Conservation (phyloP, 352 stramenopile genomes). For the Phytopythium aichiense region DNA sequence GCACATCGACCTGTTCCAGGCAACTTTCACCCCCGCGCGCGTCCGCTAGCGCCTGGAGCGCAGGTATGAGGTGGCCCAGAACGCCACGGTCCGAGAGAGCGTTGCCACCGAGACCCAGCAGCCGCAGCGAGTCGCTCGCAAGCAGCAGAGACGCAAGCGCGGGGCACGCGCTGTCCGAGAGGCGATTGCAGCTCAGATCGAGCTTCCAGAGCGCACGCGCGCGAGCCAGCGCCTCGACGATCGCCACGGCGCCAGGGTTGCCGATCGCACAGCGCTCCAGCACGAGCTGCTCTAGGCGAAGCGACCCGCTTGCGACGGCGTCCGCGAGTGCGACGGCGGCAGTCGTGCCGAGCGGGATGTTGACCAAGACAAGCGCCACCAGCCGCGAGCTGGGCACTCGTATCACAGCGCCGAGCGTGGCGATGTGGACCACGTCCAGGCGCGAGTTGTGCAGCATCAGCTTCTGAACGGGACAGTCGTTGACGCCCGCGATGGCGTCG, state of each 20-base stretch:
- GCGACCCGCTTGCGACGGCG: slow-evolving; percentile 37
- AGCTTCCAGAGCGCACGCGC: slow-evolving; percentile 65
- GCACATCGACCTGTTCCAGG: slow-evolving; percentile 53
- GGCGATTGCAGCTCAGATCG: slow-evolving; percentile 63
- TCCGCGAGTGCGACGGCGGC: slow-evolving; percentile 44
- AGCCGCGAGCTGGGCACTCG: slow-evolving; percentile 19
- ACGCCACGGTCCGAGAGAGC: slow-evolving; percentile 55
- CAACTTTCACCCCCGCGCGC: slow-evolving; percentile 10
- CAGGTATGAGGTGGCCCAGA: slow-evolving; percentile 38
- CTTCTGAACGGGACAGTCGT: slow-evolving; percentile 38
- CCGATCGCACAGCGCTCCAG: slow-evolving; percentile 60
- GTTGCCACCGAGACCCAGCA: slow-evolving; percentile 51
- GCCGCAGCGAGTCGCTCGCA: slow-evolving; percentile 24
- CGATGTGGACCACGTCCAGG: slow-evolving; percentile 28
- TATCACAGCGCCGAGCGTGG: slow-evolving; percentile 30
- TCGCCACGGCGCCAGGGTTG: slow-evolving; percentile 36
- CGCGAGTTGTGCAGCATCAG: slow-evolving; percentile 70
- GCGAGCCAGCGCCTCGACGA: slow-evolving; percentile 44
- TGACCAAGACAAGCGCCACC: slow-evolving; percentile 59
- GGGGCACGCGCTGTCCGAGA: slow-evolving; percentile 46
- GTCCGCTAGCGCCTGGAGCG: slow-evolving; percentile 30
- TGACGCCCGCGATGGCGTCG: slow-evolving; percentile 30
- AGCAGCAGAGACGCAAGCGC: slow-evolving; percentile 35
- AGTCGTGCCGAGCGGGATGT: slow-evolving; percentile 29
- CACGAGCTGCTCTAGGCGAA: slow-evolving; percentile 64